A percentile compares a stretch with the other conserved stretches of the same genome.
Evolutionary conservation across 1,284 basidiomycete genomes (phyloP).

Genomic region (Irpex sp.): DNA sequence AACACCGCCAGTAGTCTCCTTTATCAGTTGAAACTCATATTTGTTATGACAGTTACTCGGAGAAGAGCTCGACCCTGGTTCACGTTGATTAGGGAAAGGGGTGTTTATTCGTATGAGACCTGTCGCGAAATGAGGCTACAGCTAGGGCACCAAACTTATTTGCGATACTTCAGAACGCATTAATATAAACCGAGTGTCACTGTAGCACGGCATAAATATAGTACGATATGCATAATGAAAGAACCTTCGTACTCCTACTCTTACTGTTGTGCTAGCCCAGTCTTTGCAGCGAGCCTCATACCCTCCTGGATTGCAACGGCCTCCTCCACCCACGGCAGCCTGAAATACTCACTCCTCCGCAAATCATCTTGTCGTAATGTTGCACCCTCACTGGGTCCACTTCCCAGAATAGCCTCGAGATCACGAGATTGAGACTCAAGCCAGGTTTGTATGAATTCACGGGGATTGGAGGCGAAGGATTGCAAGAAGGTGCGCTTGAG

Average conservation of each 20-base stretch:
- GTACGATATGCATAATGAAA: too few relatives aligned
- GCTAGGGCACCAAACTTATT: too few relatives aligned
- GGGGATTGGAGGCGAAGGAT: slow-evolving; percentile 79
- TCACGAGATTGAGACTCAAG: slow-evolving; percentile 89
- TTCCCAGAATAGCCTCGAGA: slow-evolving; percentile 85
- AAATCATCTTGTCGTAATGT: slow-evolving; percentile 85
- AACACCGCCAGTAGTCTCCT: not conserved
- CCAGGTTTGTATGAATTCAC: slow-evolving; percentile 86
- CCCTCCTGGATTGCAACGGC: slow-evolving; percentile 57
- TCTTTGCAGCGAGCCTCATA: slow-evolving; percentile 43
- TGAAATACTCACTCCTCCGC: slow-evolving; percentile 85
- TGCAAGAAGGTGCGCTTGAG: slow-evolving; percentile 86
- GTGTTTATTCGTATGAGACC: too few relatives aligned
- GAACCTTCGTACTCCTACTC: too few relatives aligned
- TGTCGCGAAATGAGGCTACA: too few relatives aligned
- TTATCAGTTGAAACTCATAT: not conserved
- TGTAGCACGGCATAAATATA: not conserved
- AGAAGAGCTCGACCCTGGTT: not conserved
- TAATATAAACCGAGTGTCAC: too few relatives aligned
- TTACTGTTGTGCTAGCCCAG: slow-evolving; percentile 16
- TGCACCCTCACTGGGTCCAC: slow-evolving; percentile 78
- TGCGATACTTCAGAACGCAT: too few relatives aligned
- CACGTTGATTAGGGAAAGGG: not conserved
- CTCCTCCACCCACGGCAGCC: slow-evolving; percentile 85
- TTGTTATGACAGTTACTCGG: not conserved